Conservation (phyloP, 139 green algal species). For the Microglena sp. region DNA sequence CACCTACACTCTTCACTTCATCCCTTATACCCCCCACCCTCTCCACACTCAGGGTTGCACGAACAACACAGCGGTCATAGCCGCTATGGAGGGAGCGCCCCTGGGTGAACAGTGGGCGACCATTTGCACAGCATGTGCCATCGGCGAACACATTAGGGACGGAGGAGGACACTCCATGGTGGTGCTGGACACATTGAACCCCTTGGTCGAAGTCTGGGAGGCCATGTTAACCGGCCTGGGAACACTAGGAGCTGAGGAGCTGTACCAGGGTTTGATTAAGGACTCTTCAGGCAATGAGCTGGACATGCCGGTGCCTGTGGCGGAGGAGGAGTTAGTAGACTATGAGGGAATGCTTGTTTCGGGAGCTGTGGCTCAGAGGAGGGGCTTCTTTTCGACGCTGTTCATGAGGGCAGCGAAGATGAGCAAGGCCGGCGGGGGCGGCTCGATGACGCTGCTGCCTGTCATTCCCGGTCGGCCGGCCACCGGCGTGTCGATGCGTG, state of each 20-base stretch:
- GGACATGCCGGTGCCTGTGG: not conserved
- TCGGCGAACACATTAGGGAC: constrained; percentile 57
- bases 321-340: constrained; percentile 58
- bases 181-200: constrained; percentile 59
- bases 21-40: not conserved
- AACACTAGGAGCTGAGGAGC: too few relatives aligned
- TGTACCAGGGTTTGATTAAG: constrained; percentile 41
- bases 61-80: constrained; percentile 57
- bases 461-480: constrained; percentile 62
- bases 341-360: constrained; percentile 82
- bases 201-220: constrained; percentile 48
- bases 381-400: constrained; percentile 68
- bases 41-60: constrained; percentile 39
- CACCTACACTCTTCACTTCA: too few relatives aligned
- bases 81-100: constrained; percentile 19
- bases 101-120: constrained; percentile 63
- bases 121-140: constrained; percentile 44
- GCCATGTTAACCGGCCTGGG: too few relatives aligned
- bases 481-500: constrained; percentile 15
- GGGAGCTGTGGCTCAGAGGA: constrained; percentile 39
- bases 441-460: constrained; percentile 60
- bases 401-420: constrained; percentile 77
- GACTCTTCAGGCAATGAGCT: constrained; percentile 24
- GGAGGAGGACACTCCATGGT: constrained; percentile 65
- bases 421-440: constrained; percentile 46